Evolutionary conservation across 768 basidiomycete species (phyloP), one percentile per base, ranked within the genome.

Genomic region (Leucocoprinus sp.): DNA sequence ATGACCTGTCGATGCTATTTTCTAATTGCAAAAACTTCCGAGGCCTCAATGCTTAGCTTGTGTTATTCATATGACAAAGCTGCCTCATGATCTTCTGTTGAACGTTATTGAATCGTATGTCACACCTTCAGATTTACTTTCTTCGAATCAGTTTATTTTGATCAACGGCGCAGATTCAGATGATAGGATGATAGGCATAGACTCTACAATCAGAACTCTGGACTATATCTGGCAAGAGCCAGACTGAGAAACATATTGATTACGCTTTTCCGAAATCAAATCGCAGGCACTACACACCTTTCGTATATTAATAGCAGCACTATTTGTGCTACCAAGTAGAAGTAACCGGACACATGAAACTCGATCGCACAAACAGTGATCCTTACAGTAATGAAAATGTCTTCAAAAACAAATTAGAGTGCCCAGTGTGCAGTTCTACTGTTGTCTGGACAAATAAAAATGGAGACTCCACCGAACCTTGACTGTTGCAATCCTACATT

Each of bases 221-320:
- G 71, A 80, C 53, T 74, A 75, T 52, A 54, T 76, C 23, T 80
- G 76, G 76, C 78, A 71, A 23, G 70, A 75, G 53, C 54, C 72
- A 0, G 43, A 45, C 67, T 70, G 23, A 24, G 36, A 19, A n/a
- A 42, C 43, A 48, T 52, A 15, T 59, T 77, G 26, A 60, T 75
- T 11, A 68, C 65, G 14, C 60, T 71, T 28, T 62, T 61, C 35
- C 61, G 62, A 21, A 39, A 34, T 8, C 52, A 37, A 37, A 35
- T 18, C 7, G 31, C 12, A 37, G 22, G 18, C 22, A 18, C 44
- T 18, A 50, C 44, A 3, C 27, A 46, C 29, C 17, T 52, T 22
- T 42, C 52, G 12, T 42, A 38, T 41, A 21, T 45, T 12, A n/a
- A 33, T 22, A 29, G 26, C n/a, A 14, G 8, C 6, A n/a, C 23